These are phyloP conservation scores for Metarhizium brunneum DNA, from an alignment of 2,329 filamentous ascomycete genomes.

Conservation along the genomic window DNA sequence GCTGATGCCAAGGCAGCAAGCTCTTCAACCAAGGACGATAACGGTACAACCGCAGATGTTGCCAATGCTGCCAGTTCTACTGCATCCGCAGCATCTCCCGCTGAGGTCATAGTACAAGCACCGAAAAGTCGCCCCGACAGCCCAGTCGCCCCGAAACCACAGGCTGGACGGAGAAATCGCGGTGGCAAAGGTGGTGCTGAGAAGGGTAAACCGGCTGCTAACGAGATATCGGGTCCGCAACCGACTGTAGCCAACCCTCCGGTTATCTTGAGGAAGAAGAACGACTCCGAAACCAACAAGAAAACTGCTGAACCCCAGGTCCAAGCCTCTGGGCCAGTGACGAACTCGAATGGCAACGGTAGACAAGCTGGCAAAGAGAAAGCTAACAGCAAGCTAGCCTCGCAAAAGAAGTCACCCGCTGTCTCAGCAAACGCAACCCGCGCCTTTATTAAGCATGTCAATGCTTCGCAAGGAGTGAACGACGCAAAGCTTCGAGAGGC, in stretches of 20 bases:
- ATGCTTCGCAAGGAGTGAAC: conserved; percentile 84
- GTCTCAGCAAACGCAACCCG: conserved; percentile 43
- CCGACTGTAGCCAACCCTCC: conserved; percentile 21
- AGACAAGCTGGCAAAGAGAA: conserved; percentile 9
- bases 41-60: background rate
- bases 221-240: conserved; percentile 19
- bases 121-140: conserved; percentile 14
- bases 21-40: conserved; percentile 23
- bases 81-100: conserved; percentile 12
- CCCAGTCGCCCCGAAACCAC: conserved; percentile 16
- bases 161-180: conserved; percentile 20
- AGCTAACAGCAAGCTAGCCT: conserved; percentile 13
- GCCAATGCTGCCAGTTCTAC: conserved; percentile 11
- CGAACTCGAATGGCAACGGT: conserved; percentile 4
- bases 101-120: conserved; percentile 8
- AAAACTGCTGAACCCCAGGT: conserved; percentile 9
- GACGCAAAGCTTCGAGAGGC: conserved; percentile 69
- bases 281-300: conserved; percentile 17
- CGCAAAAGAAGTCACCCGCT: conserved; percentile 23
- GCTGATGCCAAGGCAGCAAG: conserved; percentile 29
- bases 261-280: conserved; percentile 33
- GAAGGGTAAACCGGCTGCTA: conserved; percentile 24
- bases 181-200: conserved; percentile 28
- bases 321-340: conserved; percentile 2
- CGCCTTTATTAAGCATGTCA: conserved; percentile 74